Base-by-base conservation (phyloP, 441 rosid species). In the Erysimum cheiri region DNA sequence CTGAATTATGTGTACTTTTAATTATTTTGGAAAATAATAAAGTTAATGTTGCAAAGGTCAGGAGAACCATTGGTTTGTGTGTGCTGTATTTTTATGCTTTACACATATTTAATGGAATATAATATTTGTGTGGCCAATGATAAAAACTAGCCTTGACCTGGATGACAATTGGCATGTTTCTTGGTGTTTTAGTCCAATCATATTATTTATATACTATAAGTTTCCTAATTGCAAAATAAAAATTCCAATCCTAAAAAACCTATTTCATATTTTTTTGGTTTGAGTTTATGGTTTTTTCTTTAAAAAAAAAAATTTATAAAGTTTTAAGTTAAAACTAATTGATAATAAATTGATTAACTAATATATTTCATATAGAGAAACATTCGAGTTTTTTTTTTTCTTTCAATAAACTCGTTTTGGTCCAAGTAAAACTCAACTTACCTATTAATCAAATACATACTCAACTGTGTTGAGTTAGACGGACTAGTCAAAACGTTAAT, bases 141-240 rank as follows among this genome's bases (percentile, higher is more conserved):
- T 29, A n/a, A 69, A 75, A 75, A 47, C 54, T 62, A 40, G 78
- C 28, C 44, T 75, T 69, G 78, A 75, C 70, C 74, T 69, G 74
- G 62, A 62, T 71, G 63, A 71, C 69, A 69, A 69, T 62, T 69
- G 78, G 74, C 78, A 75, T 62, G 74, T 75, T 69, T 69, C 66
- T 69, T 69, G 47, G 53, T 55, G 61, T 32, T 47, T 29, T 37
- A 33, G 24, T 71, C 55, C 1, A 31, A 68, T 22, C 32, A 57
- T 64, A 57, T n/a, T n/a, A n/a, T n/a, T n/a, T n/a, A n/a, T n/a
- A n/a, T n/a, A n/a, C n/a, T 37, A 2, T 17, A 63, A 6, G 43
- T 47, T 64, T 39, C 10, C 15, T 17, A 37, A 3, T 47, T 36
- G 13, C 2, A 53, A 24, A 33, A 11, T 54, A 64, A 14, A 32